Percentiles rank a stretch among this genome's conserved stretches.
These are phyloP conservation scores for Dendrobium chrysotoxum DNA, from an alignment of 106 monocot genomes.

Conservation along the genomic window DNA sequence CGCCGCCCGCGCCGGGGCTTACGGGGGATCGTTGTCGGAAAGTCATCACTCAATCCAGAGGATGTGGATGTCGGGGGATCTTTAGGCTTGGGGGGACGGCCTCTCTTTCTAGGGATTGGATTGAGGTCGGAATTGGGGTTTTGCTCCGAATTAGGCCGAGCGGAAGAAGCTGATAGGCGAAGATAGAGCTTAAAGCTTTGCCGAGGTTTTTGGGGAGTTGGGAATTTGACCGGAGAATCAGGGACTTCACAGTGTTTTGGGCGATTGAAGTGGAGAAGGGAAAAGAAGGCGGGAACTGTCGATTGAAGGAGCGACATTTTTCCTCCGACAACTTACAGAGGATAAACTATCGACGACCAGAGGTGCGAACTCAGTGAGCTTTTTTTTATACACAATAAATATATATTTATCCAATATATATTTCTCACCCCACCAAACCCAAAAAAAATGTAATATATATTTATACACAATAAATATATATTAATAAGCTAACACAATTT, in stretches of 20 bases:
- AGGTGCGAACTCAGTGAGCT: no score
- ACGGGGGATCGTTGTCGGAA: slow-evolving; percentile 39
- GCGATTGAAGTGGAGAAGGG: background rate
- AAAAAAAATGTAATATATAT: no score
- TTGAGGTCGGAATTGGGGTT: slow-evolving; percentile 8
- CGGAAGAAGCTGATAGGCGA: background rate
- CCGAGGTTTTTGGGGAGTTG: background rate
- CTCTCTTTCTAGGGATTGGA: background rate
- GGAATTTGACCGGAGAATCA: background rate
- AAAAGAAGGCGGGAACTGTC: no score
- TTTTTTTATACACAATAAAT: no score
- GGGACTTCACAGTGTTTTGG: background rate
- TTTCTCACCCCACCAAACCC: no score
- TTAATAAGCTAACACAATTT: no score
- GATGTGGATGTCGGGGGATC: slow-evolving; percentile 2
- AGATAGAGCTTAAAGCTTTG: background rate
- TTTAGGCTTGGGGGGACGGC: slow-evolving; percentile 1
- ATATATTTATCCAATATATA: no score
- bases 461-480: no score
- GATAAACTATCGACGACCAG: no score
- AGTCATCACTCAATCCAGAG: background rate
- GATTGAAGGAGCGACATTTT: background rate
- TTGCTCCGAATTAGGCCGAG: slow-evolving; percentile 1
- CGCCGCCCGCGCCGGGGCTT: slow-evolving; percentile 62
- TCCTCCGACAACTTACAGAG: background rate